Conservation (phyloP, 306 rosid species). For the Casuarina glauca region DNA sequence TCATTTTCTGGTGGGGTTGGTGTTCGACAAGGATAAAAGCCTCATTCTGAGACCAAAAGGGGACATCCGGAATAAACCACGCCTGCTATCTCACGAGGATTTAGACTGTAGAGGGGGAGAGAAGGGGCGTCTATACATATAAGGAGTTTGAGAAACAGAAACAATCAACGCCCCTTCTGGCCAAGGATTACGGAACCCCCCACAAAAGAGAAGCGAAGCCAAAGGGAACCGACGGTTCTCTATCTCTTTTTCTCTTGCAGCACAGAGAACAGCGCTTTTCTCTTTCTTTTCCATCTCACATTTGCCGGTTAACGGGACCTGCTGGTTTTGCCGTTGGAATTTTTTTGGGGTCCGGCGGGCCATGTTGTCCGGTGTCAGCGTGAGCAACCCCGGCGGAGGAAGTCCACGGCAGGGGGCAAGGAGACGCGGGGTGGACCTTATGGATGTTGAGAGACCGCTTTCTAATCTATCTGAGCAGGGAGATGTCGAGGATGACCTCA, state of each 20-base stretch:
- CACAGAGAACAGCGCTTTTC: background rate
- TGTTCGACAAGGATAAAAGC: background rate
- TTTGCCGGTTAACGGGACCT: background rate
- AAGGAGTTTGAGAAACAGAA: background rate
- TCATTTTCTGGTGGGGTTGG: background rate
- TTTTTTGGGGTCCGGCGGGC: constrained; percentile 4
- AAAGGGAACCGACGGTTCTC: constrained; percentile 11
- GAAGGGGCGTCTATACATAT: constrained; percentile 19
- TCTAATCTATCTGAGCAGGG: constrained; percentile 46
- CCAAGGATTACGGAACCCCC: constrained; percentile 30
- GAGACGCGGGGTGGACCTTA: constrained; percentile 54
- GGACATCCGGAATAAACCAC: background rate
- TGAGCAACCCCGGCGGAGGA: constrained; percentile 36
- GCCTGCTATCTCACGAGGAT: no score
- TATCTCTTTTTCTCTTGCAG: background rate
- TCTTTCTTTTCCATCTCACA: background rate
- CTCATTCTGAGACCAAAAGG: background rate
- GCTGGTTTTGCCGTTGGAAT: background rate
- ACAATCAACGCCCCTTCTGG: constrained; percentile 18
- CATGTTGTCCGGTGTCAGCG: constrained; percentile 56
- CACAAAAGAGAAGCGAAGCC: constrained; percentile 18
- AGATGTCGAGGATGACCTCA: constrained; percentile 32
- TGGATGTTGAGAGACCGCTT: constrained; percentile 37
- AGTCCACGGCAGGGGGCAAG: constrained; percentile 56
- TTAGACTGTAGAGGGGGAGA: background rate